A percentile compares a stretch with the other conserved stretches of the same genome.
Conservation (phyloP, 495 filamentous ascomycete species). For the Trichoderma gamsii region DNA sequence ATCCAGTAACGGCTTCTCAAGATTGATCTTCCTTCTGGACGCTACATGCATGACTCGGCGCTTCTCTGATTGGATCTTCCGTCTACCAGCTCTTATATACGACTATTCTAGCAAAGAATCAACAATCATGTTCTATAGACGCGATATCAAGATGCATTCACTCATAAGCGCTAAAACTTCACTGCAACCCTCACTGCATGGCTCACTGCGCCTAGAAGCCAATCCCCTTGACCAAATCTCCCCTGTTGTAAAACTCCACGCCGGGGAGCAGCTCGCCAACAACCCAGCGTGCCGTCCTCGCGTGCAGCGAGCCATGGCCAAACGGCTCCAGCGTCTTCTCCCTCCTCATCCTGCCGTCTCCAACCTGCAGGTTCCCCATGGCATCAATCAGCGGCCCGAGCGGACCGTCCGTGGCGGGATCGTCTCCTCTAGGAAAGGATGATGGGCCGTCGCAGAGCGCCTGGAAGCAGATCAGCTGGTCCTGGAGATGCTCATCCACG, state of each 20-base stretch:
- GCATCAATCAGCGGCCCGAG: conserved; percentile 17
- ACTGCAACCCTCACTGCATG: background rate
- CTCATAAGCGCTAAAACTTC: background rate
- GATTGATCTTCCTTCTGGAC: too few relatives aligned
- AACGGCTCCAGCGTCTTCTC: conserved; percentile 38
- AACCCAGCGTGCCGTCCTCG: conserved; percentile 72
- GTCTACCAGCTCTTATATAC: too few relatives aligned
- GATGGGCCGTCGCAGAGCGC: conserved; percentile 53
- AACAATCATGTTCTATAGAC: background rate
- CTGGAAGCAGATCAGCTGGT: conserved; percentile 79
- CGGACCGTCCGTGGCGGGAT: conserved; percentile 21
- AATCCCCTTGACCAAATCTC: conserved; percentile 19
- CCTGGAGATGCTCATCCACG: conserved; percentile 68
- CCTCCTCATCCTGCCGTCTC: conserved; percentile 24
- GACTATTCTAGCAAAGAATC: background rate
- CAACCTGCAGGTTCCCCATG: conserved; percentile 20
- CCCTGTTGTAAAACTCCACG: conserved; percentile 48
- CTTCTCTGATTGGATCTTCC: too few relatives aligned
- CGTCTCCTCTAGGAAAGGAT: conserved; percentile 28
- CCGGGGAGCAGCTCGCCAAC: conserved; percentile 46
- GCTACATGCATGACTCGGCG: too few relatives aligned
- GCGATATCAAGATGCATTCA: background rate
- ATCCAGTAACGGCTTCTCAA: too few relatives aligned
- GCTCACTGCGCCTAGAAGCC: background rate
- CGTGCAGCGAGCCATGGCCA: conserved; percentile 59